Evolutionary conservation across 2,329 filamentous ascomycete genomes (phyloP).

Genomic region (Alternaria atra): DNA sequence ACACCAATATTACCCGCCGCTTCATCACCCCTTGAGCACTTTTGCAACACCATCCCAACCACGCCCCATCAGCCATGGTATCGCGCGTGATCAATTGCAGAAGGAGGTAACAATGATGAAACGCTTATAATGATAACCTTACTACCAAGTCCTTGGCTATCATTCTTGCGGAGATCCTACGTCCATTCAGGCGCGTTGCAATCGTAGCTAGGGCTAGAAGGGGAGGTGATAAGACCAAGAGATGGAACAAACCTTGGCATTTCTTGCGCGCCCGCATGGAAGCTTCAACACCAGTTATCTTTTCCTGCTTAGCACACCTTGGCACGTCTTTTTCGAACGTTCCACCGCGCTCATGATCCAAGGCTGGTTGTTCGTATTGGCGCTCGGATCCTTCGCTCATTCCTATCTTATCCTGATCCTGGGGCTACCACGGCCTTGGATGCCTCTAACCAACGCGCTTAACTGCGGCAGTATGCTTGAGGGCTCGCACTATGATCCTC

Average conservation of each 20-base stretch:
- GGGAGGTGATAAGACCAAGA: conserved; percentile 17
- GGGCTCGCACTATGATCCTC: conserved; percentile 17
- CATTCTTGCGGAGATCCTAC: conserved; percentile 3
- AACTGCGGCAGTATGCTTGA: conserved; percentile 23
- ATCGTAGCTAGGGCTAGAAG: conserved; percentile 13
- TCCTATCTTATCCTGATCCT: conserved; percentile 30
- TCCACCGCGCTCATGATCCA: conserved; percentile 18
- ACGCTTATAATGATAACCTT: conserved; percentile 23
- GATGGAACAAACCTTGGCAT: conserved; percentile 8
- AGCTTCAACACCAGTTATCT: conserved; percentile 30
- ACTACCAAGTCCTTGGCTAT: conserved; percentile 32
- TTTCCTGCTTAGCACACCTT: conserved; percentile 30
- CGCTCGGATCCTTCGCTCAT: conserved; percentile 28
- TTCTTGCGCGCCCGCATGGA: conserved; percentile 10
- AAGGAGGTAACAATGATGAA: conserved; percentile 20
- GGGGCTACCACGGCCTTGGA: conserved; percentile 31
- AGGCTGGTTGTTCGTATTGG: conserved; percentile 17
- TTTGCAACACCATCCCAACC: conserved; percentile 1
- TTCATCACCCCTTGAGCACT: background rate
- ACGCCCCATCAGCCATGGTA: conserved; percentile 13
- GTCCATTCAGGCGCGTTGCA: background rate
- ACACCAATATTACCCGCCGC: background rate
- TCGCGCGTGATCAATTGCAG: conserved; percentile 18
- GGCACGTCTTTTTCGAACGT: conserved; percentile 32
- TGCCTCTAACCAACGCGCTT: conserved; percentile 28